Percentiles rank a stretch among this genome's conserved stretches.
Evolutionary conservation across 2,329 filamentous ascomycete species (phyloP).

Genomic region (Dryadomyces quercus-mongolicae): DNA sequence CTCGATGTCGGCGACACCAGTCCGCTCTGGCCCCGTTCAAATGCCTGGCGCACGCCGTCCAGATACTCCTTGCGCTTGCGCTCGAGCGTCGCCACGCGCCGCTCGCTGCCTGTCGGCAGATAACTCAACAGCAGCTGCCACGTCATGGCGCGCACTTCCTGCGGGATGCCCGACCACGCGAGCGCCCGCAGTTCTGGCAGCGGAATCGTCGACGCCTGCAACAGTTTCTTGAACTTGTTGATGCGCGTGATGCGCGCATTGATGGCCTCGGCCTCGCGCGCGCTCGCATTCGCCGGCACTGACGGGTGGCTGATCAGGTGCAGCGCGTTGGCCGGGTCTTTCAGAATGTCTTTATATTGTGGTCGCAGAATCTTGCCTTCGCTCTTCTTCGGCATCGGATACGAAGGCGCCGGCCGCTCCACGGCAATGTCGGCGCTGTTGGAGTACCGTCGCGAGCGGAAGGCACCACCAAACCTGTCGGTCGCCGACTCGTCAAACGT

Average conservation of each 20-base stretch:
- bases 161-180: slow-evolving; percentile 89
- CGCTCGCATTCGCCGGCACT: slow-evolving; percentile 57
- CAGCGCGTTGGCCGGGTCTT: slow-evolving; percentile 80
- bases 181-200: slow-evolving; percentile 70
- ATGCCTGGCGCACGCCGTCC: slow-evolving; percentile 70
- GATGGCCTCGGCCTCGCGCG: slow-evolving; percentile 77
- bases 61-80: slow-evolving; percentile 94
- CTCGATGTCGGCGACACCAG: not conserved
- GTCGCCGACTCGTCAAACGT: no score
- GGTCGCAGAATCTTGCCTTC: slow-evolving; percentile 93
- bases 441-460: slow-evolving; percentile 48
- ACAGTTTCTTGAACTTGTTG: slow-evolving; percentile 94
- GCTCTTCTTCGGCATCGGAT: slow-evolving; percentile 77
- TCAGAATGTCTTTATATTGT: slow-evolving; percentile 93
- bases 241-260: slow-evolving; percentile 84
- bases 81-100: slow-evolving; percentile 79
- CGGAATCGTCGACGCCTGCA: slow-evolving; percentile 84
- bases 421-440: slow-evolving; percentile 92
- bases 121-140: slow-evolving; percentile 96
- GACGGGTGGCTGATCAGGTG: slow-evolving; percentile 86
- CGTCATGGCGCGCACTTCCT: slow-evolving; percentile 96
- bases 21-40: slow-evolving; percentile 29
- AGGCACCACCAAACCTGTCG: slow-evolving; percentile 22
- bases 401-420: slow-evolving; percentile 69
- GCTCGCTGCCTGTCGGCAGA: slow-evolving; percentile 89